A percentile compares a stretch with the other conserved stretches of the same genome.
Evolutionary conservation across 495 filamentous ascomycete species (phyloP).

Genomic region (Hypoxylon cercidicola): DNA sequence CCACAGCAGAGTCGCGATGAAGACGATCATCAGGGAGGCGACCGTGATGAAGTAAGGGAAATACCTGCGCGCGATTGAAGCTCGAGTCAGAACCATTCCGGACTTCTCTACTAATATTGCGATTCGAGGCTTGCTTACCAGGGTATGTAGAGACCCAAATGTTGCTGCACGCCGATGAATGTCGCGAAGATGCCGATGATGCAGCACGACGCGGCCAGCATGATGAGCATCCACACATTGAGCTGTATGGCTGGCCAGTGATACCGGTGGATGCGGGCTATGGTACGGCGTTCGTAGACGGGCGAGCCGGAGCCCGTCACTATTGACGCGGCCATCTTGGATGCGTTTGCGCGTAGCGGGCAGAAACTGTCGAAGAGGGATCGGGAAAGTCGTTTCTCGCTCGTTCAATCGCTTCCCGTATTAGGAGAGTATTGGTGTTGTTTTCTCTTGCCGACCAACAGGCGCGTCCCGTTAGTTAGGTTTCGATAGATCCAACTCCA

Average conservation of each 20-base stretch:
- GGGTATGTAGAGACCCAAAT: slow-evolving; percentile 75
- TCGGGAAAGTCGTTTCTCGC: not conserved
- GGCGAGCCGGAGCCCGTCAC: slow-evolving; percentile 50
- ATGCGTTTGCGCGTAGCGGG: slow-evolving; percentile 1
- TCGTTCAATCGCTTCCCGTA: not conserved
- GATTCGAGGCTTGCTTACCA: slow-evolving; percentile 71
- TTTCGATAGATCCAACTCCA: not conserved
- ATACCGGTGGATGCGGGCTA: slow-evolving; percentile 72
- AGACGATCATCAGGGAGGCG: slow-evolving; percentile 73
- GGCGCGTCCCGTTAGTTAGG: not conserved
- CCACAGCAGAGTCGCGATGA: slow-evolving; percentile 75
- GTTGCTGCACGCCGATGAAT: slow-evolving; percentile 83
- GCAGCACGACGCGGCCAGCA: slow-evolving; percentile 78
- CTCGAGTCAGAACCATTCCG: not conserved
- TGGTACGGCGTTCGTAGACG: slow-evolving; percentile 53
- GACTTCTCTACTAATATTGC: too few species aligned
- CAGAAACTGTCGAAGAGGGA: not conserved
- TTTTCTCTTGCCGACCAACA: not conserved
- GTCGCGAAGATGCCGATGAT: slow-evolving; percentile 88
- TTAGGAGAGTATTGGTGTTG: not conserved
- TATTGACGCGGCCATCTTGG: slow-evolving; percentile 54
- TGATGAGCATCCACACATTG: slow-evolving; percentile 91
- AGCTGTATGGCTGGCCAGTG: slow-evolving; percentile 94
- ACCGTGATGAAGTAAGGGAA: slow-evolving; percentile 90
- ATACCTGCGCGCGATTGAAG: slow-evolving; percentile 69